Evolutionary conservation across 805 yeast genomes (phyloP).

Genomic region (Saturnispora saitoi): DNA sequence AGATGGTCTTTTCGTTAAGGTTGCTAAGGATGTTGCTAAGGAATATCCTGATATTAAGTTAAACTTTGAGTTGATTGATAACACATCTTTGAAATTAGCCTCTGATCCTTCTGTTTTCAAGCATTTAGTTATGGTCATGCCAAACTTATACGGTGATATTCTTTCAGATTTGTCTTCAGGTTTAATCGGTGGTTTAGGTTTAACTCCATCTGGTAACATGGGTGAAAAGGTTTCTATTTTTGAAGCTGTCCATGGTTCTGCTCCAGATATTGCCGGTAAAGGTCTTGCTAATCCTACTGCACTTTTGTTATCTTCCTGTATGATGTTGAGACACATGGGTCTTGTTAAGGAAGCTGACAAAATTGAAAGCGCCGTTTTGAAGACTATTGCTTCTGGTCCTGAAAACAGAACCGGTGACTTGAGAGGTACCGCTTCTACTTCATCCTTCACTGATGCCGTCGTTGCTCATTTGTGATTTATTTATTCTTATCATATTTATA

Average conservation of each 20-base stretch:
- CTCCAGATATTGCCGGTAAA: constrained; percentile 99
- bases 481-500: background rate
- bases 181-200: constrained; percentile 96
- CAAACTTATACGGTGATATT: constrained; percentile 98
- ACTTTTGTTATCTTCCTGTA: constrained; percentile 84
- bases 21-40: constrained; percentile 81
- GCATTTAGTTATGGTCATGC: constrained; percentile 91
- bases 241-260: constrained; percentile 99
- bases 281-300: constrained; percentile 99
- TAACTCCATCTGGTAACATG: constrained; percentile 99
- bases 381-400: constrained; percentile 90
- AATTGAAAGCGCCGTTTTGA: constrained; percentile 80
- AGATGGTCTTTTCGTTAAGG: constrained; percentile 91
- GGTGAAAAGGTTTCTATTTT: constrained; percentile 96
- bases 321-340: constrained; percentile 99
- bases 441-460: constrained; percentile 86
- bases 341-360: constrained; percentile 71
- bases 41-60: constrained; percentile 87
- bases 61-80: constrained; percentile 84
- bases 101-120: constrained; percentile 82
- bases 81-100: constrained; percentile 86
- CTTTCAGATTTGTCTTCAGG: constrained; percentile 97
- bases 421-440: constrained; percentile 84
- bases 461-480: constrained; percentile 55
- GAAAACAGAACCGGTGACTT: constrained; percentile 95